A percentile compares a stretch with the other conserved stretches of the same genome.
These are phyloP conservation scores for Oryza punctata DNA, from an alignment of 176 grass and related monocot genomes.

Conservation along the genomic window DNA sequence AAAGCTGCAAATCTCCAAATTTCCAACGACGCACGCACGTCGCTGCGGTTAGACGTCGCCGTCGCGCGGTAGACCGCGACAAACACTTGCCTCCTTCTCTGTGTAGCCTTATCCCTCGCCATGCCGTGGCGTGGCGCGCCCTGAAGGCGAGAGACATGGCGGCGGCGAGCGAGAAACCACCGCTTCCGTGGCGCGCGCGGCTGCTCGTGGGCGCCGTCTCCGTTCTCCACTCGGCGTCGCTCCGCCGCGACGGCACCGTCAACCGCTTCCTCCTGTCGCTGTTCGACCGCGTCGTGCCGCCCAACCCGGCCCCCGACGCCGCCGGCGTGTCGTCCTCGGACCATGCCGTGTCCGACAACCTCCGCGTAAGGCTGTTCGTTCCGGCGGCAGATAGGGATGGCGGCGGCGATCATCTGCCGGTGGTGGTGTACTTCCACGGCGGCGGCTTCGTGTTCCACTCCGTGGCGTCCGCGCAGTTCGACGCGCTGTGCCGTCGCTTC, in stretches of 20 bases:
- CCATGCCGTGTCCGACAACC: constrained; percentile 36
- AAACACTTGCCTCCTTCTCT: background rate
- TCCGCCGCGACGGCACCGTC: constrained; percentile 54
- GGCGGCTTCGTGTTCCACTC: constrained; percentile 55
- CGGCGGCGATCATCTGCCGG: background rate
- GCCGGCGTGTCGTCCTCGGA: constrained; percentile 52
- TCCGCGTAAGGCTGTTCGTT: constrained; percentile 34
- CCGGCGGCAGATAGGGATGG: background rate
- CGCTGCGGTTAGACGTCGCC: background rate
- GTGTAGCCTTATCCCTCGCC: background rate
- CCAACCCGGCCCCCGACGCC: constrained; percentile 4
- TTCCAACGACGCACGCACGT: background rate
- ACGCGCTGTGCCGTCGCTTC: constrained; percentile 47
- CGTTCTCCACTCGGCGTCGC: constrained; percentile 23
- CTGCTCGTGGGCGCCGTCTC: constrained; percentile 15
- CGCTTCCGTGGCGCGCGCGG: constrained; percentile 39
- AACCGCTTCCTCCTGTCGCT: constrained; percentile 55
- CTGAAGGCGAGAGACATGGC: constrained; percentile 6
- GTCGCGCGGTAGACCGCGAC: background rate
- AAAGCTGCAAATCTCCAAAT: background rate
- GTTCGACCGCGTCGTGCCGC: constrained; percentile 26
- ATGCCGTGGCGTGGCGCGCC: no score
- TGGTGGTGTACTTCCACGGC: constrained; percentile 61
- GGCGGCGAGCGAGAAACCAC: background rate
- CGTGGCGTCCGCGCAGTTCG: constrained; percentile 20